Base-by-base conservation (phyloP, 225 moss, liverwort and hornwort species). In the Straminergon stramineum region DNA sequence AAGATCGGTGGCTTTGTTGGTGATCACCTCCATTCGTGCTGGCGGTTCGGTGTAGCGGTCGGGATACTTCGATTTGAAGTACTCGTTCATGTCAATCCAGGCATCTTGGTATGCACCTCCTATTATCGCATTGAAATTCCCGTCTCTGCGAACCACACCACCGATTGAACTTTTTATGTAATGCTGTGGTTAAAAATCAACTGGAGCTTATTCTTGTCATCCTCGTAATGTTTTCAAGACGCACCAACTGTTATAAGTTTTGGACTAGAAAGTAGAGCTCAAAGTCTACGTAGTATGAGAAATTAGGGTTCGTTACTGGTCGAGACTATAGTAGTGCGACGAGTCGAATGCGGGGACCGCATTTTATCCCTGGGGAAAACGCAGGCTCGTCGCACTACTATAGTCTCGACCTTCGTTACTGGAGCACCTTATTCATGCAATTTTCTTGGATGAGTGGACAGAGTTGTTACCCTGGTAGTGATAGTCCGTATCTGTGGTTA, bases 81-180 rank as follows among this genome's bases (percentile, higher is more conserved):
- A 92, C 70, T 90, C 75, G 70, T 95, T 95, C 95, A 95, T 94
- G 45, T 93, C 88, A 76, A 95, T 92, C 95, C 95, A 95, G 39
- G 87, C 92, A 74, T 94, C 86, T 86, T 93, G 94, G 81, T 90
- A 94, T 2, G 85, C 94, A 61, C 94, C 94, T 67, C 75, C 87
- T 67, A 95, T 92, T 60, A 95, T 45, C 8, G 77, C 85, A 73
- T 92, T 91, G 58, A 94, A 93, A 12, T 60, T 71, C 61, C 60
- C 89, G 18, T 94, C 92, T 28, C 95, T 95, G 84, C 78, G 82
- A 51, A 74, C 55, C 71, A 89, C 24, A 43, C 17, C 37, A 32
- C 41, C 37, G 28, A 60, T 77, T 70, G 62, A 86, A 31, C 32
- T 22, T 22, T 61, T 43, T 18, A 28, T 75, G 43, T 15, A 57